phyloP scores from a whole-genome alignment of 2,329 filamentous ascomycete species.

The Fusarium anguioides region DNA sequence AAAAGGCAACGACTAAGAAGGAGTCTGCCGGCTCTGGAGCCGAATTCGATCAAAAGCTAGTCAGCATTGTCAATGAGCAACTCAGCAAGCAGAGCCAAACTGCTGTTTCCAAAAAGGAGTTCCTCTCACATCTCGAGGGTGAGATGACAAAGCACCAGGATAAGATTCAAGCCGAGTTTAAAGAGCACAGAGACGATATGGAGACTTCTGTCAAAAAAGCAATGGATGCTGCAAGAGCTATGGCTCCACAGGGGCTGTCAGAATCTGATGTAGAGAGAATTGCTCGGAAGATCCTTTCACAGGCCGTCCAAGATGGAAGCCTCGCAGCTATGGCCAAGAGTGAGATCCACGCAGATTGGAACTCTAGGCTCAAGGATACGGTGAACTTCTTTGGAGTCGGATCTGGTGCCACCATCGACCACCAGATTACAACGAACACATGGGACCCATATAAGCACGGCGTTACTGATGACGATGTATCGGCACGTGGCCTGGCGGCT shows the following conservation, averaged over 20 bases:
- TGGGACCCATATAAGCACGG: conserved; percentile 53
- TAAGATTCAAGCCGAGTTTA: conserved; percentile 56
- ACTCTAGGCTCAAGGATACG: conserved; percentile 59
- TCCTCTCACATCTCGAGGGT: conserved; percentile 57
- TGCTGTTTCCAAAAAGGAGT: conserved; percentile 61
- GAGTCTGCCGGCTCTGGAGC: conserved; percentile 49
- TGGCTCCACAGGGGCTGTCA: conserved; percentile 49
- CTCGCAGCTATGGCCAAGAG: conserved; percentile 60
- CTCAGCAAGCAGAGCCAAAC: conserved; percentile 47
- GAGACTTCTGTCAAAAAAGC: conserved; percentile 49
- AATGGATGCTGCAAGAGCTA: conserved; percentile 44
- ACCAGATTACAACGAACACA: conserved; percentile 67
- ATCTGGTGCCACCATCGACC: conserved; percentile 74
- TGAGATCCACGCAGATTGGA: conserved; percentile 58
- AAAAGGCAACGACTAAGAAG: conserved; percentile 50
- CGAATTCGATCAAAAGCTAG: conserved; percentile 51
- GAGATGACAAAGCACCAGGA: conserved; percentile 52
- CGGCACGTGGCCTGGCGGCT: conserved; percentile 35
- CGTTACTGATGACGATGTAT: conserved; percentile 1
- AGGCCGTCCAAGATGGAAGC: conserved; percentile 58
- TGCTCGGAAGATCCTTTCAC: conserved; percentile 55
- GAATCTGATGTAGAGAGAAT: conserved; percentile 55
- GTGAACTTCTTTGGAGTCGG: conserved; percentile 80
- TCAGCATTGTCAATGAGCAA: conserved; percentile 53
- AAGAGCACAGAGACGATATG: conserved; percentile 51